Evolutionary conservation across 345 rosid genomes (phyloP).

Genomic region (Lumnitzera littorea): DNA sequence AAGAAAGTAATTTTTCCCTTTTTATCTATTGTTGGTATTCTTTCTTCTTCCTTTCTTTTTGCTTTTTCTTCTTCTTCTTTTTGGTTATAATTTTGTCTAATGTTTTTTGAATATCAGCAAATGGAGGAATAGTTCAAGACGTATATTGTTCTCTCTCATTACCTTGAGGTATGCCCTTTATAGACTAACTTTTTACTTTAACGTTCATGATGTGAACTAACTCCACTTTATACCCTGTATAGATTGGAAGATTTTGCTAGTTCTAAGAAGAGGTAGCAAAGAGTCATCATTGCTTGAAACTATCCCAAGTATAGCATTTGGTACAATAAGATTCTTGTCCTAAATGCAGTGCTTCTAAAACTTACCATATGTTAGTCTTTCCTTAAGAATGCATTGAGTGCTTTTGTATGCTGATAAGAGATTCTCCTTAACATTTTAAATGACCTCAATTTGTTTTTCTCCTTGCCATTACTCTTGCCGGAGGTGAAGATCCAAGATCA

Average conservation of each 20-base stretch:
- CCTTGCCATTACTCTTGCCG: too few relatives aligned
- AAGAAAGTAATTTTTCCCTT: too few relatives aligned
- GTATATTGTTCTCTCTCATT: constrained; percentile 84
- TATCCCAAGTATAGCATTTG: constrained; percentile 58
- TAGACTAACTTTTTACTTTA: not conserved
- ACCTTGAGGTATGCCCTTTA: constrained; percentile 60
- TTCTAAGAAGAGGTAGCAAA: constrained; percentile 97
- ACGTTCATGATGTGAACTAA: not conserved
- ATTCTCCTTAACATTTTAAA: too few relatives aligned
- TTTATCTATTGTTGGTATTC: not conserved
- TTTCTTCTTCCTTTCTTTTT: not conserved
- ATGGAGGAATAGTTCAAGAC: constrained; percentile 97
- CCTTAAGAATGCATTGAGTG: too few relatives aligned
- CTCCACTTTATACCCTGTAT: too few relatives aligned
- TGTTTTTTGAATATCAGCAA: constrained; percentile 48
- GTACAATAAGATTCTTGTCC: not conserved
- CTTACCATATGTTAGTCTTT: too few relatives aligned
- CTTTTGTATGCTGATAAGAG: too few relatives aligned
- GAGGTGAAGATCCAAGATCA: too few relatives aligned
- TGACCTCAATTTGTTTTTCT: too few relatives aligned
- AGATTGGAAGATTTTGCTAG: constrained; percentile 90
- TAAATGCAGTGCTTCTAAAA: not conserved
- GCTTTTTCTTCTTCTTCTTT: not conserved
- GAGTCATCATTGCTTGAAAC: constrained; percentile 83
- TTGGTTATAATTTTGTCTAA: not conserved